Base-by-base conservation (phyloP, 202 grass and related monocot species). In the Zizania palustris region DNA sequence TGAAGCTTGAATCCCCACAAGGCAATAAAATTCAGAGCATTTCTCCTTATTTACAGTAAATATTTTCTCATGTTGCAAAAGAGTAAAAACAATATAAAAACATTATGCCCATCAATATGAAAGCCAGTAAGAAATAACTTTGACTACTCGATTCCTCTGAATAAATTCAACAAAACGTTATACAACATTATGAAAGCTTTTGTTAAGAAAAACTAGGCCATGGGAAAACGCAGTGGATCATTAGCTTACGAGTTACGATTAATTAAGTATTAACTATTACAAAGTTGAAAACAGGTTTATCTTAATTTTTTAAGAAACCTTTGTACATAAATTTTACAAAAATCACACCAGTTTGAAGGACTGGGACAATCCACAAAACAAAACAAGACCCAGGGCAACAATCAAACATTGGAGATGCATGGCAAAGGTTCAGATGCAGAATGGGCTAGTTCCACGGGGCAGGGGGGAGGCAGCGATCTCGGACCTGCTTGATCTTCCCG, bases 401-500 rank as follows among this genome's bases (percentile, higher is more conserved):
- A 38, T 13, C 11, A 49, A 11, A 8, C 48, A 9, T 21, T 51
- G 51, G 39, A 48, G 35, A 62, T 35, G 38, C 4, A 35, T 2
- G 10, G 19, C 19, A 43, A 42, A 16, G 46, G 38, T 48, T 60
- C 16, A 40, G 13, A 69, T 18, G 49, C 36, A 60, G 16, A 53
- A 54, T 12, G 19, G 11, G n/a, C 9, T 3, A 36, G 36, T 11
- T 55, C 45, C 13, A 57, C 11, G 38, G 19, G 8, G 7, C 4
- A 44, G 6, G 22, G 12, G 39, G 3, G 62, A 28, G 7, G 42
- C 19, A 40, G 21, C 33, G n/a, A 63, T 13, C 0, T 64, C 22
- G 16, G 67, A 93, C 93, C 88, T 97, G 93, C 80, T 97, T 97
- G 53, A 93, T 78, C 72, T 97, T 97, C 9, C 80, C 88, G 20